Evolutionary conservation across 2,329 filamentous ascomycete genomes (phyloP).

Genomic region (Penicillium hordei): DNA sequence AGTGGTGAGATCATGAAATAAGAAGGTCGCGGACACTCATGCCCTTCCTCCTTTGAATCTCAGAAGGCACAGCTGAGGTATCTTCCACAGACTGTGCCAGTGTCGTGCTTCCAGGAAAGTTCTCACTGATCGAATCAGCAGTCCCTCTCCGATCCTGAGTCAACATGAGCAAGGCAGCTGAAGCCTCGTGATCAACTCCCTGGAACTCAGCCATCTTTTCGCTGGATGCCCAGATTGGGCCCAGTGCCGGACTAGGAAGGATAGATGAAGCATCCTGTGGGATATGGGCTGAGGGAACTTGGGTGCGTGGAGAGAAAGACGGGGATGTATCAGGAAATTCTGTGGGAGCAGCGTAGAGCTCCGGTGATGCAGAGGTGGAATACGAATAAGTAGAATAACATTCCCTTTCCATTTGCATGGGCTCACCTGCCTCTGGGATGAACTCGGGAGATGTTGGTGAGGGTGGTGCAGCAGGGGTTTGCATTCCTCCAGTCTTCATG

Average conservation of each 20-base stretch:
- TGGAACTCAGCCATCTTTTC: slow-evolving; percentile 26
- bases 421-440: slow-evolving; percentile 22
- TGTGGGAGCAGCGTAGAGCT: slow-evolving; percentile 26
- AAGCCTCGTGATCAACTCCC: slow-evolving; percentile 71
- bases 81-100: slow-evolving; percentile 7
- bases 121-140: slow-evolving; percentile 32
- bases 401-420: slow-evolving; percentile 8
- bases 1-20: slow-evolving; percentile 41
- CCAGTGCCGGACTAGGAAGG: slow-evolving; percentile 40
- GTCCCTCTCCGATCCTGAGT: slow-evolving; percentile 70
- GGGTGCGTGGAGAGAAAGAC: slow-evolving; percentile 35
- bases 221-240: slow-evolving; percentile 27
- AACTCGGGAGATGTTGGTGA: slow-evolving; percentile 40
- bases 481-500: slow-evolving; percentile 60
- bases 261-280: slow-evolving; percentile 31
- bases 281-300: slow-evolving; percentile 24
- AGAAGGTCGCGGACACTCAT: slow-evolving; percentile 59
- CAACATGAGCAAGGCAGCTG: slow-evolving; percentile 82
- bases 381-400: slow-evolving; percentile 28
- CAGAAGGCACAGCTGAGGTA: slow-evolving; percentile 3
- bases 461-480: slow-evolving; percentile 27
- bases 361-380: slow-evolving; percentile 40
- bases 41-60: slow-evolving; percentile 42
- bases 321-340: slow-evolving; percentile 31
- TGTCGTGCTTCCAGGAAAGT: slow-evolving; percentile 9